A percentile compares a stretch with the other conserved stretches of the same genome.
These are phyloP conservation scores for Paracorniculantispora psalliotae DNA, from an alignment of 2,329 filamentous ascomycete species.

Conservation along the genomic window DNA sequence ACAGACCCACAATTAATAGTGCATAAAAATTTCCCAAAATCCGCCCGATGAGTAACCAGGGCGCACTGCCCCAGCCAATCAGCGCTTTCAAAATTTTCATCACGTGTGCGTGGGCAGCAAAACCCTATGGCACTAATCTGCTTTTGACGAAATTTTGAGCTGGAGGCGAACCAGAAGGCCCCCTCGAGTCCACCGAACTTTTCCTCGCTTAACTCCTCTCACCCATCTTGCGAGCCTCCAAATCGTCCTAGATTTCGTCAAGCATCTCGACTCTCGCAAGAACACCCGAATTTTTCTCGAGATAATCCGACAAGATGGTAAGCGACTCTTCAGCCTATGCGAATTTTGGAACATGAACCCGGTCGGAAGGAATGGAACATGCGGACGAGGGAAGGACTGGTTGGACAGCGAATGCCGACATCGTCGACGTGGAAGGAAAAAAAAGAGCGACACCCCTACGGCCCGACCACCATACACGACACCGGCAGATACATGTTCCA, in stretches of 20 bases:
- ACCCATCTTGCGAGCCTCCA: conserved; percentile 47
- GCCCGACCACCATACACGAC: conserved; percentile 4
- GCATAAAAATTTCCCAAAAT: conserved; percentile 14
- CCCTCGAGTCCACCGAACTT: conserved; percentile 41
- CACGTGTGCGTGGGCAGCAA: conserved; percentile 33
- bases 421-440: background rate
- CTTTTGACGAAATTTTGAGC: conserved; percentile 35
- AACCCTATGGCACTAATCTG: conserved; percentile 36
- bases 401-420: background rate
- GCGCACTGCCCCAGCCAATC: conserved; percentile 18
- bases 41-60: conserved; percentile 13
- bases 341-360: conserved; percentile 9
- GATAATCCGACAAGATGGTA: conserved; percentile 65
- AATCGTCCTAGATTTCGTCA: conserved; percentile 54
- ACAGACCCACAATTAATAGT: background rate
- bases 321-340: conserved; percentile 34
- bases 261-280: conserved; percentile 45
- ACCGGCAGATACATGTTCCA: conserved; percentile 8
- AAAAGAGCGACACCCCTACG: background rate
- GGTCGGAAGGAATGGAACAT: background rate
- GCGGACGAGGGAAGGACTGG: background rate
- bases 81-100: conserved; percentile 12
- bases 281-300: conserved; percentile 37
- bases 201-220: conserved; percentile 44
- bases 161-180: conserved; percentile 30